phyloP scores from a whole-genome alignment of 805 yeast species.

The Schizosaccharomyces cryophilus region DNA sequence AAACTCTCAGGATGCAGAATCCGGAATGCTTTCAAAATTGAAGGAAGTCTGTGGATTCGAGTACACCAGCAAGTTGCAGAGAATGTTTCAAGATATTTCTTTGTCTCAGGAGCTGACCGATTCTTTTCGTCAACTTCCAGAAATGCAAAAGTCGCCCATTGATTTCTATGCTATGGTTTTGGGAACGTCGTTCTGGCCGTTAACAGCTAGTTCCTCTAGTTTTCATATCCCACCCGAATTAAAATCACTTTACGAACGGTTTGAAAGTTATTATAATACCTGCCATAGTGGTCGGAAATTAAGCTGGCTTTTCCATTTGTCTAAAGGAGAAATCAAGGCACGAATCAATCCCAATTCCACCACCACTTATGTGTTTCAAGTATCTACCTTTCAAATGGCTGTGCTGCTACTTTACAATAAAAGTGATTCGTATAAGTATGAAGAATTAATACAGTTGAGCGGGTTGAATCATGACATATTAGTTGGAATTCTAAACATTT shows the following conservation, averaged over 20 bases:
- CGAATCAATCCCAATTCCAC: conserved; percentile 64
- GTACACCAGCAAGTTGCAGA: conserved; percentile 77
- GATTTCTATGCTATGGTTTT: conserved; percentile 55
- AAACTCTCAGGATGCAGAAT: conserved; percentile 65
- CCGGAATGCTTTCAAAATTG: conserved; percentile 55
- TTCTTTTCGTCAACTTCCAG: conserved; percentile 24
- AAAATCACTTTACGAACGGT: conserved; percentile 34
- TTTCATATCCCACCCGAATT: conserved; percentile 48
- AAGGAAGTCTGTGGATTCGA: conserved; percentile 79
- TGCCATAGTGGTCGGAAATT: conserved; percentile 72
- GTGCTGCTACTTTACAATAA: conserved; percentile 67
- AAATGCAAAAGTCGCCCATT: conserved; percentile 10
- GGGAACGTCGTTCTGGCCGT: conserved; percentile 81
- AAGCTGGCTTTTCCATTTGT: conserved; percentile 89
- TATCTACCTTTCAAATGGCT: conserved; percentile 68
- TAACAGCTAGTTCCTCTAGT: conserved; percentile 19
- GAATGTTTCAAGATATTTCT: conserved; percentile 86
- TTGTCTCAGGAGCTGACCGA: conserved; percentile 52
- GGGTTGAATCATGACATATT: conserved; percentile 40
- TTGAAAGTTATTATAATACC: conserved; percentile 40
- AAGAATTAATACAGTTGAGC: conserved; percentile 39
- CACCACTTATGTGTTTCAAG: conserved; percentile 31
- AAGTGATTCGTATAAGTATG: conserved; percentile 30
- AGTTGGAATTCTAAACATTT: conserved; percentile 54
- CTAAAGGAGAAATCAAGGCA: conserved; percentile 77